These are phyloP conservation scores for Penicillium verhagenii DNA, from an alignment of 495 filamentous ascomycete genomes.

Conservation along the genomic window DNA sequence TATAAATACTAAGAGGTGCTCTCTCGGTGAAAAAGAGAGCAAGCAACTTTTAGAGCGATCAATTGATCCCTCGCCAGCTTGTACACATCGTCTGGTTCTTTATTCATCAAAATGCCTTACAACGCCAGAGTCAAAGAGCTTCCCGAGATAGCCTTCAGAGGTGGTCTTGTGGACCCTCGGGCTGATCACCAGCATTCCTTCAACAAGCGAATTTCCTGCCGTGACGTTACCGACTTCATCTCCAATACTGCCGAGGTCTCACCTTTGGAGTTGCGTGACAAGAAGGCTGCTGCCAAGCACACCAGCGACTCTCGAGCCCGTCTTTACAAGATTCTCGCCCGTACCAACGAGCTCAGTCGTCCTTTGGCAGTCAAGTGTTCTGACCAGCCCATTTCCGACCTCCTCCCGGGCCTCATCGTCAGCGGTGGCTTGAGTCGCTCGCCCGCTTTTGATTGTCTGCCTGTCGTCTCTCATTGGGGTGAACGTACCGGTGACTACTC, in stretches of 20 bases:
- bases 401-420: conserved; percentile 8
- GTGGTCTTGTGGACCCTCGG: conserved; percentile 10
- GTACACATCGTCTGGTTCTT: too few relatives aligned
- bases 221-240: conserved; percentile 12
- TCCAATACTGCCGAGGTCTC: conserved; percentile 13
- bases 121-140: conserved; percentile 7
- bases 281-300: conserved; percentile 10
- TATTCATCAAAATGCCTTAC: conserved; percentile 8
- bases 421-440: conserved; percentile 14
- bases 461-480: conserved; percentile 11
- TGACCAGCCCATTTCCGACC: conserved; percentile 9
- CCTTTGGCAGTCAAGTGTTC: conserved; percentile 5
- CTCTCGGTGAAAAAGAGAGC: neutral
- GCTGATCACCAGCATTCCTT: conserved; percentile 13
- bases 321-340: conserved; percentile 11
- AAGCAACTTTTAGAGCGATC: neutral
- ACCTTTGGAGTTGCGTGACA: conserved; percentile 11
- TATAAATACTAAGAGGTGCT: neutral
- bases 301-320: conserved; percentile 1
- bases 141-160: conserved; percentile 6
- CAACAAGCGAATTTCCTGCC: conserved; percentile 10
- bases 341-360: conserved; percentile 11
- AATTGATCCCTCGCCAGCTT: neutral
- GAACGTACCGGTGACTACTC: conserved; percentile 7
- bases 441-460: conserved; percentile 11